Evolutionary conservation across 352 stramenopile species (phyloP), one percentile per base, ranked within the genome.

Genomic region (Salisapilia sapeloensis): DNA sequence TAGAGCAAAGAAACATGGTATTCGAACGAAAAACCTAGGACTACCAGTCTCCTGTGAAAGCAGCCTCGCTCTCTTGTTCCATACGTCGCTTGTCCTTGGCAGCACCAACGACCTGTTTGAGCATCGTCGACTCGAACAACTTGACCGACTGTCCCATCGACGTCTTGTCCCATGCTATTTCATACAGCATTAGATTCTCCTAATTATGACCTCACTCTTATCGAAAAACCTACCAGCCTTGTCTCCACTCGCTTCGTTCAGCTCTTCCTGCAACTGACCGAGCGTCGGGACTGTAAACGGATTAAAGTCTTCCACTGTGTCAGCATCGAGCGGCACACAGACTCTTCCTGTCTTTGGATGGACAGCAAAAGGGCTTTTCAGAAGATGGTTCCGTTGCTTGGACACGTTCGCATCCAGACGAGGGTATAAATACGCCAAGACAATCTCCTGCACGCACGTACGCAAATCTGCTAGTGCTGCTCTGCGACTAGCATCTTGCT

Each of bases 401-500:
- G 93, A 98, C 33, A 99, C 96, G 57, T 99, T 99, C 24, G 96
- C 95, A 92, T 99, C 96, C 42, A 99, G 53, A 23, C 96, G 76
- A 10, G 95, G 94, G 56, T 99, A 99, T 19, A 92, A 75, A 44
- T 98, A 94, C 22, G 75, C 62, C 38, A 98, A 90, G 24, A 99
- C 91, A 28, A 96, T 95, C 59, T 97, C 86, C 38, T 90, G 71
- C 14, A 96, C 50, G 74, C 92, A 98, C 25, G 74, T 84, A 26
- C 79, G 57, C 24, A 92, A 53, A 22, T 87, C 66, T 5, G 54
- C 33, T 7, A 69, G 48, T 35, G 53, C 82, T 47, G 57, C 81
- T 55, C 70, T 89, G 25, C 69, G 60, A 27, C 35, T 45, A 14
- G 36, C 46, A 6, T 35, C 33, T 12, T 59, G 52, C 33, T 83